Evolutionary conservation across 441 rosid species (phyloP).

Genomic region (Pelargonium fulgidum): DNA sequence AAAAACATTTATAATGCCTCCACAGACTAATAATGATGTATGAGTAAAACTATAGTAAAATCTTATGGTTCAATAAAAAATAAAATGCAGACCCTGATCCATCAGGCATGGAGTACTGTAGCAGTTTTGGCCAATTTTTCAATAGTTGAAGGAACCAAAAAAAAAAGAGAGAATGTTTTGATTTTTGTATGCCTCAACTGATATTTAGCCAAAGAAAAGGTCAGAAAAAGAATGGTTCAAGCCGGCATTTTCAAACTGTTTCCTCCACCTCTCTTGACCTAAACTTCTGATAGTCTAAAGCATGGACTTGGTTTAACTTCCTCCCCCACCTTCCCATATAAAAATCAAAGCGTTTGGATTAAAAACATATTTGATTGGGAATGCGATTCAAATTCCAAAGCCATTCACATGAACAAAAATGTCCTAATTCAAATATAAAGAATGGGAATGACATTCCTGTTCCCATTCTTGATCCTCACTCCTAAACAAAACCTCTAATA

Average conservation of each 20-base stretch:
- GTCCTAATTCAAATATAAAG: too few relatives aligned
- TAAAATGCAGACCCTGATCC: not conserved
- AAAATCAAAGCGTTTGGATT: too few relatives aligned
- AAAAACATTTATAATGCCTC: not conserved
- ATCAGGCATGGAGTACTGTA: not conserved
- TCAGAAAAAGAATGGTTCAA: not conserved
- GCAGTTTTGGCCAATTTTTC: not conserved
- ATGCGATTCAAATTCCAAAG: too few relatives aligned
- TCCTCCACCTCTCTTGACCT: not conserved
- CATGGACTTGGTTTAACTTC: not conserved
- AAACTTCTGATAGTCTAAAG: not conserved
- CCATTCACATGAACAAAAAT: too few relatives aligned
- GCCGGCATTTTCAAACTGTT: not conserved
- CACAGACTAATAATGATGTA: conserved; percentile 1
- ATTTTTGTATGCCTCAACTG: not conserved
- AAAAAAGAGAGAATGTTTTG: too few relatives aligned
- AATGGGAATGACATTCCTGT: too few relatives aligned
- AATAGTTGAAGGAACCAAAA: too few relatives aligned
- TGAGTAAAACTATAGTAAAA: not conserved
- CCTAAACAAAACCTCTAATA: too few relatives aligned
- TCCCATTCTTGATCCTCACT: too few relatives aligned
- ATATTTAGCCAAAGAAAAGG: not conserved
- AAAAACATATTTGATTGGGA: too few relatives aligned
- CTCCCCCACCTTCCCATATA: not conserved
- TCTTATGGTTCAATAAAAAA: not conserved